phyloP scores from a whole-genome alignment of 2,329 filamentous ascomycete genomes.

The Teratosphaeria gauchensis region DNA sequence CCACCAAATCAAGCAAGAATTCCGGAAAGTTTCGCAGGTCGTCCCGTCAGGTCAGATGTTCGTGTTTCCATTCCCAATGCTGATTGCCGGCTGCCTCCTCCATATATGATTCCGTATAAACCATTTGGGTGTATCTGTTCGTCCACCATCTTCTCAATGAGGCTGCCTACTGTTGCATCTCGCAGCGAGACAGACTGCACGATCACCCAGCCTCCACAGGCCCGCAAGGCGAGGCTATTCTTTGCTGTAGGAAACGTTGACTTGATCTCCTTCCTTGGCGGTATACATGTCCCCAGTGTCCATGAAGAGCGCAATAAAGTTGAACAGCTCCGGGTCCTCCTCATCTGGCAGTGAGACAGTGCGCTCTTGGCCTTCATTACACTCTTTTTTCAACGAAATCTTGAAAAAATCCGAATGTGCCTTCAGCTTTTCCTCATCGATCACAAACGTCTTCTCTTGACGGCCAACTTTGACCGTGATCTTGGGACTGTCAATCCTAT shows the following conservation, averaged over 20 bases:
- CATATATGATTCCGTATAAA: not conserved
- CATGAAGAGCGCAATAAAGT: not conserved
- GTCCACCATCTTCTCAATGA: not conserved
- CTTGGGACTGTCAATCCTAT: not conserved
- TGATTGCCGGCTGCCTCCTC: not conserved
- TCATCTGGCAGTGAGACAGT: not conserved
- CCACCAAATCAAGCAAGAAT: not conserved
- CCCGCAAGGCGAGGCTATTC: too few species aligned
- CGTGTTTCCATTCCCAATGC: too few species aligned
- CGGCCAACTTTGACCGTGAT: not conserved
- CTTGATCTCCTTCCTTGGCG: too few species aligned
- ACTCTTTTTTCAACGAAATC: not conserved
- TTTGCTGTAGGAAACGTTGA: too few species aligned
- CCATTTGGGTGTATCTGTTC: not conserved
- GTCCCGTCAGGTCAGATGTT: not conserved
- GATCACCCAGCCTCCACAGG: conserved; percentile 1
- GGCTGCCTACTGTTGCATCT: not conserved
- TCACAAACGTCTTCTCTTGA: not conserved
- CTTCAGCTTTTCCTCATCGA: not conserved
- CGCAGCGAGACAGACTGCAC: not conserved
- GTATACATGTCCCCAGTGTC: not conserved
- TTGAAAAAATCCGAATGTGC: not conserved
- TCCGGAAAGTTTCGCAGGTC: not conserved
- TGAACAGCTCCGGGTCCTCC: not conserved
- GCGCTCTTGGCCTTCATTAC: not conserved